A percentile compares a stretch with the other conserved stretches of the same genome.
These are phyloP conservation scores for Schwanniomyces polymorphus DNA, from an alignment of 805 yeast species.

Conservation along the genomic window DNA sequence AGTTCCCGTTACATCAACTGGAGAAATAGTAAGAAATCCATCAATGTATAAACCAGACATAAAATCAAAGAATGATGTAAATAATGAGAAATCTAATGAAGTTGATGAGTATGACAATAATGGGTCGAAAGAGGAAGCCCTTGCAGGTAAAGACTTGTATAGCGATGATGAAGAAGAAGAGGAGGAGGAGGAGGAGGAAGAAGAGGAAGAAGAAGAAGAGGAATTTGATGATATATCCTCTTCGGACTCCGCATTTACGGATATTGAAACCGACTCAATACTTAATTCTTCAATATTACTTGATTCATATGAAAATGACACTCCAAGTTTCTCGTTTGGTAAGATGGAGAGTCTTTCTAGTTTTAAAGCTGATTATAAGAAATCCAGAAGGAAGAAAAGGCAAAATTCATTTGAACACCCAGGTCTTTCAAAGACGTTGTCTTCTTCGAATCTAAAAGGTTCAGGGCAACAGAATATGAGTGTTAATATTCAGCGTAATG, in stretches of 20 bases:
- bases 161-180: constrained; percentile 12
- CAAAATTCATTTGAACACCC: constrained; percentile 13
- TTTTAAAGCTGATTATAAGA: constrained; percentile 10
- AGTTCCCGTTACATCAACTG: constrained; percentile 22
- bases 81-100: constrained; percentile 19
- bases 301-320: constrained; percentile 18
- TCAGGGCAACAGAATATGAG: not conserved
- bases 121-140: constrained; percentile 1
- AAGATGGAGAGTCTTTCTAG: constrained; percentile 10
- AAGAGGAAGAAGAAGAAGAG: constrained; percentile 19
- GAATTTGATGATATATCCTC: constrained; percentile 29
- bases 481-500: not conserved
- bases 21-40: constrained; percentile 12
- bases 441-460: constrained; percentile 3
- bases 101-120: constrained; percentile 9
- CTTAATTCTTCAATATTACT: constrained; percentile 25
- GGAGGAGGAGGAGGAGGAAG: constrained; percentile 16
- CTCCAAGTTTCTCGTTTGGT: constrained; percentile 15
- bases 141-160: constrained; percentile 19
- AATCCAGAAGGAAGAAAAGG: constrained; percentile 16
- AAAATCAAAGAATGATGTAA: not conserved
- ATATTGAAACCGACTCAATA: constrained; percentile 40
- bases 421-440: constrained; percentile 8
- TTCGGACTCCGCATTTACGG: constrained; percentile 44
- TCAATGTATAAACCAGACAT: not conserved